These are phyloP conservation scores for Dioscorea dumetorum DNA, from an alignment of 106 monocot species.

Conservation along the genomic window DNA sequence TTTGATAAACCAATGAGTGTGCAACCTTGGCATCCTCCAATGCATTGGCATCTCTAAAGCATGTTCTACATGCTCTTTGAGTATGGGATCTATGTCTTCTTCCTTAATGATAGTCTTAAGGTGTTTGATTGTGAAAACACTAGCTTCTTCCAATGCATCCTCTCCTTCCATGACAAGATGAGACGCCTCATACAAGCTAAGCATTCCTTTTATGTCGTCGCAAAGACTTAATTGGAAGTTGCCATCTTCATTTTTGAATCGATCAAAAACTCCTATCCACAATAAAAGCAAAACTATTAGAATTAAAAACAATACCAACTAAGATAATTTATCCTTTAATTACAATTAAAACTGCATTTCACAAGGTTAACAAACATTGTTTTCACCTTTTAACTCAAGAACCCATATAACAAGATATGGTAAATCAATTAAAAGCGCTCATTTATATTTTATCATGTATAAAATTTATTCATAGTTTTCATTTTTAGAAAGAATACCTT, in stretches of 20 bases:
- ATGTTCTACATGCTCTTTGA: slow-evolving; percentile 22
- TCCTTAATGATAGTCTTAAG: background rate
- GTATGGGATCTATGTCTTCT: background rate
- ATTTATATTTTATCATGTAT: no score
- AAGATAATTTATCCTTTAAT: no score
- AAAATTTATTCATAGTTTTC: no score
- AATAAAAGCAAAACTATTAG: no score
- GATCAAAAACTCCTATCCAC: slow-evolving; percentile 1
- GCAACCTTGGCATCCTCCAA: slow-evolving; percentile 39
- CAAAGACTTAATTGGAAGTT: background rate
- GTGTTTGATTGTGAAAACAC: slow-evolving; percentile 4
- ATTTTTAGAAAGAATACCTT: no score
- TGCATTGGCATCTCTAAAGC: slow-evolving; percentile 46
- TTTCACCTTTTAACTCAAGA: no score
- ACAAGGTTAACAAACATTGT: no score
- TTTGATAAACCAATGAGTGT: slow-evolving; percentile 34
- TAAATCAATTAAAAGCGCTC: no score
- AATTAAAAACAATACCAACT: no score
- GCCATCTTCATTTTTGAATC: slow-evolving; percentile 8
- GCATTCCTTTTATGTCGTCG: slow-evolving; percentile 4
- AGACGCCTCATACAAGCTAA: slow-evolving; percentile 43
- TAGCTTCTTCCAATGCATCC: slow-evolving; percentile 14
- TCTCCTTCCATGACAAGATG: slow-evolving; percentile 24
- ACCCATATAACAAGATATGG: no score
- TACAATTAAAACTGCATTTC: no score